Evolutionary conservation across 192 early-diverging fungal genomes (phyloP).

Genomic region (Hyaloraphidium curvatum): DNA sequence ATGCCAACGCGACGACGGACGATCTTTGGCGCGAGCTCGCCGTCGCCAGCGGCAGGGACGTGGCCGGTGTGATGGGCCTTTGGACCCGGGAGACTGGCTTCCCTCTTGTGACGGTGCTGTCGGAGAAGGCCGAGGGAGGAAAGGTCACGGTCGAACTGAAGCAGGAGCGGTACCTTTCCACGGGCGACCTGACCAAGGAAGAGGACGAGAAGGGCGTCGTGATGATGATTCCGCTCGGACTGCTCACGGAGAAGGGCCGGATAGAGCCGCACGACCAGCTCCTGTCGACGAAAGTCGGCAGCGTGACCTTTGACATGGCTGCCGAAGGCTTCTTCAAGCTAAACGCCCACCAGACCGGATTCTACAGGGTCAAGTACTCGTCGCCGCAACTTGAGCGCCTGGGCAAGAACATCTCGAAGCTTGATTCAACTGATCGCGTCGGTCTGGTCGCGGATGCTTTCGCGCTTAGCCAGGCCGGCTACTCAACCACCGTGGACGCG

Average conservation of each 20-base stretch:
- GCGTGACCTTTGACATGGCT: slow-evolving; percentile 20
- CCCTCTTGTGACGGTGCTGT: slow-evolving; percentile 55
- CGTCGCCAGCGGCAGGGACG: slow-evolving; percentile 61
- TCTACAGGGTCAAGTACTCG: slow-evolving; percentile 60
- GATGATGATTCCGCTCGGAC: slow-evolving; percentile 64
- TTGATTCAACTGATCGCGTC: slow-evolving; percentile 46
- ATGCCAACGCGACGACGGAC: slow-evolving; percentile 62
- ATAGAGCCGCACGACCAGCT: not conserved
- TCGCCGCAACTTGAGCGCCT: slow-evolving; percentile 14
- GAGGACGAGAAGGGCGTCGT: slow-evolving; percentile 68
- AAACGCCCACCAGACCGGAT: slow-evolving; percentile 55
- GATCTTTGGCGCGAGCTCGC: slow-evolving; percentile 74
- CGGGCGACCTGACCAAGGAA: slow-evolving; percentile 47
- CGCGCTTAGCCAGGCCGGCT: slow-evolving; percentile 55
- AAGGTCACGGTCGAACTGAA: slow-evolving; percentile 35
- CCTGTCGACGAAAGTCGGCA: slow-evolving; percentile 9
- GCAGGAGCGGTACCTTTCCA: slow-evolving; percentile 70
- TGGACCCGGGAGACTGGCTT: slow-evolving; percentile 82
- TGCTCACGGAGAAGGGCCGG: slow-evolving; percentile 10
- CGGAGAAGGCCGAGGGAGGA: slow-evolving; percentile 19
- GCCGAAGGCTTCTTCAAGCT: slow-evolving; percentile 46
- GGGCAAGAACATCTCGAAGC: slow-evolving; percentile 18
- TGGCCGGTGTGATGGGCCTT: slow-evolving; percentile 57
- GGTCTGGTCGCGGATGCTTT: slow-evolving; percentile 69
- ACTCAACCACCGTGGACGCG: slow-evolving; percentile 49